These are phyloP conservation scores for Fraxinus sp. DNA, from an alignment of 305 asterid species.

Conservation along the genomic window DNA sequence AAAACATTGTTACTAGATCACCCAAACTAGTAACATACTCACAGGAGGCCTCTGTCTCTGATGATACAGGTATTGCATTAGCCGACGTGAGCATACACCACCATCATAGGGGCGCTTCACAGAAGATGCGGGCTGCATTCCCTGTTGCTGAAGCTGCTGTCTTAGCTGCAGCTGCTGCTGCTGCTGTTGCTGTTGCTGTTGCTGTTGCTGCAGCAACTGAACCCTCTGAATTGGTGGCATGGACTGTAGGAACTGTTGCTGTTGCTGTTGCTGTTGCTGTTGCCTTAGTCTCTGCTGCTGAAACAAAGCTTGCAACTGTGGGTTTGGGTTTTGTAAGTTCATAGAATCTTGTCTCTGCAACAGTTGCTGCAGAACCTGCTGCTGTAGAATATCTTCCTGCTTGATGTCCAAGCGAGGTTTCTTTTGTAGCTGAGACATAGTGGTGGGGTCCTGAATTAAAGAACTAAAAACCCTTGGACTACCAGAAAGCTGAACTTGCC, in stretches of 20 bases:
- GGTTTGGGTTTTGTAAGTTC: slow-evolving; percentile 68
- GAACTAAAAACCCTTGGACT: slow-evolving; percentile 60
- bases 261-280: slow-evolving; percentile 25
- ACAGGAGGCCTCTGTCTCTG: slow-evolving; percentile 88
- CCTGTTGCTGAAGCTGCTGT: slow-evolving; percentile 72
- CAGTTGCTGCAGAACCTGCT: slow-evolving; percentile 77
- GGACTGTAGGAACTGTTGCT: slow-evolving; percentile 13
- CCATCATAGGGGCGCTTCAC: slow-evolving; percentile 77
- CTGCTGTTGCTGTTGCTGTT: slow-evolving; percentile 66
- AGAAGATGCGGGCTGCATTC: slow-evolving; percentile 59
- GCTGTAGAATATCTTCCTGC: slow-evolving; percentile 80
- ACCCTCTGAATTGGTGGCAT: slow-evolving; percentile 3
- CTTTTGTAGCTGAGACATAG: slow-evolving; percentile 73
- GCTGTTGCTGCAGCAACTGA: background rate
- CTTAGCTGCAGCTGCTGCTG: slow-evolving; percentile 66
- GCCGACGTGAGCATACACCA: slow-evolving; percentile 85
- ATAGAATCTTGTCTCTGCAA: slow-evolving; percentile 73
- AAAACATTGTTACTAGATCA: background rate
- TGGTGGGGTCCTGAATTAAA: slow-evolving; percentile 58
- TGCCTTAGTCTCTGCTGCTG: slow-evolving; percentile 88
- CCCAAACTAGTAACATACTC: slow-evolving; percentile 38
- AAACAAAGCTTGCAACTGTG: slow-evolving; percentile 74
- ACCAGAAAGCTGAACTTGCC: slow-evolving; percentile 61
- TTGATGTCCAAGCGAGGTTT: slow-evolving; percentile 86
- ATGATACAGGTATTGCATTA: slow-evolving; percentile 89